These are phyloP conservation scores for Fusarium foetens DNA, from an alignment of 2,329 filamentous ascomycete species.

Conservation along the genomic window DNA sequence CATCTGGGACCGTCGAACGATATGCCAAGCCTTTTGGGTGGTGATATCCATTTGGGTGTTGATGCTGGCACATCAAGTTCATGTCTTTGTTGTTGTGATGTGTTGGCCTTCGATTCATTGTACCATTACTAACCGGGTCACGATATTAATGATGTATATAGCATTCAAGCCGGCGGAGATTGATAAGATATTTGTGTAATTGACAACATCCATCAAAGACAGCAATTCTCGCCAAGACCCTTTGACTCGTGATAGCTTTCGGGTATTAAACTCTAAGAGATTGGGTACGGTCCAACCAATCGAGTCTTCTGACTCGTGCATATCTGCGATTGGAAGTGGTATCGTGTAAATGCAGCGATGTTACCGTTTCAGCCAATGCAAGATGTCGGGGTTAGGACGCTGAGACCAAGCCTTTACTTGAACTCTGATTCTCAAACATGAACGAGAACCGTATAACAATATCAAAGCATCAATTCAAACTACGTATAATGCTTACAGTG, in stretches of 20 bases:
- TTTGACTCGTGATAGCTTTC: not conserved
- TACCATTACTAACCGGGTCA: slow-evolving; percentile 22
- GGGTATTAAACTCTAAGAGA: not conserved
- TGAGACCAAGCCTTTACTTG: not conserved
- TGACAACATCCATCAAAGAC: not conserved
- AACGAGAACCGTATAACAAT: too few species aligned
- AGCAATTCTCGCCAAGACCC: not conserved
- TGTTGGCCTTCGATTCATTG: slow-evolving; percentile 14
- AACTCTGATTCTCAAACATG: not conserved
- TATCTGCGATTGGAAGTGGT: not conserved
- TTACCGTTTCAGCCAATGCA: not conserved
- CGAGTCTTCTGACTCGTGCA: not conserved
- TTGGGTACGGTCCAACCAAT: not conserved
- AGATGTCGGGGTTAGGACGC: too few species aligned
- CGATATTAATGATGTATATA: slow-evolving; percentile 28
- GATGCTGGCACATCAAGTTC: slow-evolving; percentile 19
- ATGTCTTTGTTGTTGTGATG: not conserved
- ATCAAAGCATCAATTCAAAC: not conserved
- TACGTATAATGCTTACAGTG: not conserved
- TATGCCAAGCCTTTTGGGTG: slow-evolving; percentile 1
- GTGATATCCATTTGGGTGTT: not conserved
- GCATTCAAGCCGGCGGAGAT: not conserved
- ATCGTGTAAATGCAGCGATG: not conserved
- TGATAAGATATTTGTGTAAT: not conserved
- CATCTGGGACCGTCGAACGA: slow-evolving; percentile 4